phyloP scores from a whole-genome alignment of 208 protist species.

The Crithidia sp. region DNA sequence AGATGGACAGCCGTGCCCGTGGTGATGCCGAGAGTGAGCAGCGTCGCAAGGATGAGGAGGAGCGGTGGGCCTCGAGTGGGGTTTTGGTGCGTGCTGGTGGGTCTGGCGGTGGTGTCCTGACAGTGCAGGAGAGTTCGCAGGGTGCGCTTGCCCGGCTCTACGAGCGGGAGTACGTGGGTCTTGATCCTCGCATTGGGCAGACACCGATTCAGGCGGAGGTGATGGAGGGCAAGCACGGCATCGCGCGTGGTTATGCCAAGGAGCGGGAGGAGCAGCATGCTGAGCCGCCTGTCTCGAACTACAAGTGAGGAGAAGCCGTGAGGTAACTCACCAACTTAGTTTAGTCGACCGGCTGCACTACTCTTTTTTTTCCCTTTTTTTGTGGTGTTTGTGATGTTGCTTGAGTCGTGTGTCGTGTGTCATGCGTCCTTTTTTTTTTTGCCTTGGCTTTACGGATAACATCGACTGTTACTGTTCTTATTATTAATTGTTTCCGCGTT shows the following conservation, averaged over 20 bases:
- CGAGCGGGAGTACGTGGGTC: conserved; percentile 75
- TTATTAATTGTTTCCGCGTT: too few species aligned
- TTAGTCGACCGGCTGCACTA: too few species aligned
- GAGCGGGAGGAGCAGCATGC: conserved; percentile 41
- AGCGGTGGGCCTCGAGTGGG: conserved; percentile 18
- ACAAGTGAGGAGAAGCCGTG: not conserved
- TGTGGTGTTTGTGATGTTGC: not conserved
- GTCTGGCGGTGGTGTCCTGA: conserved; percentile 26
- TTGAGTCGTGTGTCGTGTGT: too few species aligned
- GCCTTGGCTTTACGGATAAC: too few species aligned
- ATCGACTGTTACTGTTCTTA: too few species aligned
- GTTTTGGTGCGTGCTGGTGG: conserved; percentile 29
- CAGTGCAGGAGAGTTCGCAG: conserved; percentile 22
- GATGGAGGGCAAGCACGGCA: conserved; percentile 74
- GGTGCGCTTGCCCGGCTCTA: conserved; percentile 70
- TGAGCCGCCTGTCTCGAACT: not conserved
- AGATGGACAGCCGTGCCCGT: not conserved
- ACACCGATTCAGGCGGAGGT: conserved; percentile 79
- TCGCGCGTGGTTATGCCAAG: conserved; percentile 78
- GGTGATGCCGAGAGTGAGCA: not conserved
- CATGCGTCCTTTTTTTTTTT: too few species aligned
- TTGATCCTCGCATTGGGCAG: conserved; percentile 74
- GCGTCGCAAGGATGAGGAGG: conserved; percentile 5
- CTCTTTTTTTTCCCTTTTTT: not conserved
- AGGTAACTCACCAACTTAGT: too few species aligned